Percentiles rank a stretch among this genome's conserved stretches.
Evolutionary conservation across 441 rosid genomes (phyloP).

Genomic region (Kokia cookei): DNA sequence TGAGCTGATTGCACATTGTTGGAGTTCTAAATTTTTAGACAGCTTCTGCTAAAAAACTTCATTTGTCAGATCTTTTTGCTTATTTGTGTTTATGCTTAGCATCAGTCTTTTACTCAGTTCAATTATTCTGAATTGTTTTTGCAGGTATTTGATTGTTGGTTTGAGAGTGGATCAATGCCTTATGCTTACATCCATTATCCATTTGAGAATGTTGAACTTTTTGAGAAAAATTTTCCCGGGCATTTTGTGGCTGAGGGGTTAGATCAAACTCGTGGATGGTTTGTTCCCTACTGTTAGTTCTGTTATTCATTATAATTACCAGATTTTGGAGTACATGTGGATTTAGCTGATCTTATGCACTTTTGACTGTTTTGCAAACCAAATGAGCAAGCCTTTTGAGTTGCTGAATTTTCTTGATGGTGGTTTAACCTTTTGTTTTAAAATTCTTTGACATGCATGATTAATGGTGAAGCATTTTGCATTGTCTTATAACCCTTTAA

Average conservation of each 20-base stretch:
- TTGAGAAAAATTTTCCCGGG: conserved; percentile 95
- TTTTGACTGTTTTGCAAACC: not conserved
- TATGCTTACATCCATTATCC: conserved; percentile 97
- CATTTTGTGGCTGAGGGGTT: conserved; percentile 98
- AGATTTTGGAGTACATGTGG: not conserved
- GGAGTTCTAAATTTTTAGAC: not conserved
- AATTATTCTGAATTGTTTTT: conserved; percentile 2
- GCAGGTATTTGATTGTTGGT: conserved; percentile 99
- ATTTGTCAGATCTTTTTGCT: not conserved
- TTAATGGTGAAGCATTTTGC: not conserved
- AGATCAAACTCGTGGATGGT: conserved; percentile 99
- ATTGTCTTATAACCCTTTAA: not conserved
- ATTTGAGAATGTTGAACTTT: conserved; percentile 84
- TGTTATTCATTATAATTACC: not conserved
- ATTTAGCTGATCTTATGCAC: not conserved
- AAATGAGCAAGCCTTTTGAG: not conserved
- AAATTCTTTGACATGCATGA: not conserved
- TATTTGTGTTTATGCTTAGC: not conserved
- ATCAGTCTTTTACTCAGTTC: not conserved
- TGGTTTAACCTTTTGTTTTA: not conserved
- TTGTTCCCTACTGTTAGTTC: conserved; percentile 21
- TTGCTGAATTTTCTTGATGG: not conserved
- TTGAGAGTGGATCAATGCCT: conserved; percentile 99
- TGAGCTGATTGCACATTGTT: not conserved
- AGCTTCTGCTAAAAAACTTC: not conserved